Base-by-base conservation (phyloP, 805 yeast species). In the Candida pseudofarinosa region DNA sequence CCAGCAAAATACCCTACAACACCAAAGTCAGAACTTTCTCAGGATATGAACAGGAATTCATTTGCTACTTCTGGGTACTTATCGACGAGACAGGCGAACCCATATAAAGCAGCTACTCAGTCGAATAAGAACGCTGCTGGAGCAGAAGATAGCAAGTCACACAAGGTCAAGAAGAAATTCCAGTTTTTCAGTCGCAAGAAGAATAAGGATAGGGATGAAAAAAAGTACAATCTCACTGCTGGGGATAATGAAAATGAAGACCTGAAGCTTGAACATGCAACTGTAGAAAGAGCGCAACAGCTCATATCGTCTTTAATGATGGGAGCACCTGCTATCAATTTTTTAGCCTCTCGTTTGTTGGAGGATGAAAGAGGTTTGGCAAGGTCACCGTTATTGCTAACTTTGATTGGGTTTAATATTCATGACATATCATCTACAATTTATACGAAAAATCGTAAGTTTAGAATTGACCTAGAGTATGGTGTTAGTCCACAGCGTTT, bases 401-500 rank as follows among this genome's bases (percentile, higher is more conserved):
- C 86, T 14, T 77, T 89, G 60, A 56, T 93, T 18, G 84, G 88
- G 4, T 70, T 89, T 34, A 73, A 76, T 35, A 72, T 93, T 3
- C 62, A 75, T 34, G 82, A 80, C 49, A 60, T 72, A 7, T 69
- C 81, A 0, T 59, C 62, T 43, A 69, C 52, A 40, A 61, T 62
- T 3, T 48, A 55, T 38, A 62, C 74, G 1, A 71, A 68, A 45
- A 73, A 69, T 41, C 51, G 69, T 43, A 75, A 71, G 41, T 85
- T 77, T 51, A 71, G 77, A 45, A 67, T 93, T n/a, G 86, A 84
- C 38, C 68, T 93, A 36, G 96, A 90, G 57, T 93, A 93, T 56
- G 99, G 98, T 4, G 79, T 89, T 26, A 96, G 96, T 1, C 77
- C 80, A 4, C 79, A 82, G 43, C 66, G 89, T 41, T 67, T 89